Evolutionary conservation across 805 yeast genomes (phyloP), one percentile per base, ranked within the genome.

Genomic region (Debaryomyces prosopidis): DNA sequence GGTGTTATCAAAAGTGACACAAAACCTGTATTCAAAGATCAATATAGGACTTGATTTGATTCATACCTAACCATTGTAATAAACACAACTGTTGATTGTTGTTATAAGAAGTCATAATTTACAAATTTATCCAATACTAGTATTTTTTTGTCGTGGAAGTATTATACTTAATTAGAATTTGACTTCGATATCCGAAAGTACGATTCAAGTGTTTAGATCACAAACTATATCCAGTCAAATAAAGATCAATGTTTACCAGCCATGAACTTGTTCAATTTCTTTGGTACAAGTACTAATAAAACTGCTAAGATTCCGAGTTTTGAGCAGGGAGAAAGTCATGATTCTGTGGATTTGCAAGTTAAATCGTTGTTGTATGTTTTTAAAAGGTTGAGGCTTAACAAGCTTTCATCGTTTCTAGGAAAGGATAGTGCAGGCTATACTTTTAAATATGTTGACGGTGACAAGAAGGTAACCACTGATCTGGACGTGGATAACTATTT

Each of bases 331-430:
- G 47, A 40, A 7, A 49, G 37, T 10, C 47, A 44, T 44, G 89
- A 84, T 57, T 74, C 82, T 4, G 71, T 81, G 10, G 87, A 82
- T 51, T 67, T 84, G 16, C 87, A 82, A 49, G 72, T 83, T 46
- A 81, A 78, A 54, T 72, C 88, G 2, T 62, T 85, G 44, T 59
- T 71, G 23, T 85, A 85, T 57, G 69, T 81, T 58, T 85, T 76
- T 65, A 74, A 75, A 47, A 65, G 88, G 41, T 68, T 78, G 44
- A 64, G 68, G 16, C 67, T 81, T 30, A 66, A 73, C 45, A 62
- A 60, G 23, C 54, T 77, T 12, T 59, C 76, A 0, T 62, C 80
- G 0, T 81, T 81, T 51, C 51, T 76, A 14, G 58, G 55, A 31
- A 34, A 44, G 7, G 43, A 47, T 23, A 45, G 46, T 26, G 32